A percentile compares a stretch with the other conserved stretches of the same genome.
Evolutionary conservation across 2,329 filamentous ascomycete genomes (phyloP).

Genomic region (Dactylella cylindrospora): DNA sequence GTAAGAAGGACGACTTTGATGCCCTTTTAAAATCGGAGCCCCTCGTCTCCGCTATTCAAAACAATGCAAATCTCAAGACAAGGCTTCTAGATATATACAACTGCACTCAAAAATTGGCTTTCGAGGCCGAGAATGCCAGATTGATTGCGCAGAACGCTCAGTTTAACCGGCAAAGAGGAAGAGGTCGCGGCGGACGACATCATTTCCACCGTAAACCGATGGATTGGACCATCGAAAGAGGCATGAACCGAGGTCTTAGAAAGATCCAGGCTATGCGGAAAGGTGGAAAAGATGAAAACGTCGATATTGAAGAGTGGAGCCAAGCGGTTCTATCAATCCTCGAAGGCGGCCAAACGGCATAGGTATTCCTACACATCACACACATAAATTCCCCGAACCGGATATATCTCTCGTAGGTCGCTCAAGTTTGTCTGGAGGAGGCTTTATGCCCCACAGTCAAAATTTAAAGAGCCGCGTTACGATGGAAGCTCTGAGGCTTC

Average conservation of each 20-base stretch:
- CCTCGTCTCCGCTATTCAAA: constrained; percentile 36
- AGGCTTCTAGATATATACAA: constrained; percentile 41
- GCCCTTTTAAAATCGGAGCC: constrained; percentile 21
- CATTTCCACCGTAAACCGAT: constrained; percentile 32
- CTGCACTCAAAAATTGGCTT: constrained; percentile 39
- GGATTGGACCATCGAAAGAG: constrained; percentile 41
- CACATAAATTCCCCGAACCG: too few species aligned
- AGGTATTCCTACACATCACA: too few species aligned
- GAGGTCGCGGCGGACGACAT: constrained; percentile 33
- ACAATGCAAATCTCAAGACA: constrained; percentile 23
- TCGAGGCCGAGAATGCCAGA: constrained; percentile 41
- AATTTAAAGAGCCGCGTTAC: too few species aligned
- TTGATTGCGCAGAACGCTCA: constrained; percentile 33
- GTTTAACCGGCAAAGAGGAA: constrained; percentile 29
- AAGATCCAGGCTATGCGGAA: constrained; percentile 41
- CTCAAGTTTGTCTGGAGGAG: too few species aligned
- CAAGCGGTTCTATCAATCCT: constrained; percentile 38
- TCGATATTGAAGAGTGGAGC: constrained; percentile 44
- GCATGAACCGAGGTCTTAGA: constrained; percentile 37
- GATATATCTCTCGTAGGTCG: too few species aligned
- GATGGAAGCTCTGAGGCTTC: too few species aligned
- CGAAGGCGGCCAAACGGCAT: constrained; percentile 25
- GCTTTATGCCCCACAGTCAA: too few species aligned
- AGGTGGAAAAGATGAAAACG: constrained; percentile 42
- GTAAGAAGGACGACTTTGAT: constrained; percentile 16